A percentile compares a stretch with the other conserved stretches of the same genome.
phyloP scores from a whole-genome alignment of 2,329 filamentous ascomycete genomes.

The Lithohypha guttulata region DNA sequence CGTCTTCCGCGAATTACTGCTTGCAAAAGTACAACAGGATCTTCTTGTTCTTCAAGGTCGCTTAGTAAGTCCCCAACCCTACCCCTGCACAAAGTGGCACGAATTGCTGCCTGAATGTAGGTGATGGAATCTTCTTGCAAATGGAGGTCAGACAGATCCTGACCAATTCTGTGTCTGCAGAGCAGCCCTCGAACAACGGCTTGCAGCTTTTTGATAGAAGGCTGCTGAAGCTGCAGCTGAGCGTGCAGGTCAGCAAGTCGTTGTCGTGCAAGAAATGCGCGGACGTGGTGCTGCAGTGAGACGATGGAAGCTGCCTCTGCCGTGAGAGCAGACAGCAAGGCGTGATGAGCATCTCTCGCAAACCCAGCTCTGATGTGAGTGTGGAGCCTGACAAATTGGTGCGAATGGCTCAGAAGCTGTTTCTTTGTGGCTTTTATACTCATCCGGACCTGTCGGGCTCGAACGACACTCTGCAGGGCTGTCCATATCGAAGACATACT shows the following conservation, averaged over 20 bases:
- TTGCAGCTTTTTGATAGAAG: slow-evolving; percentile 29
- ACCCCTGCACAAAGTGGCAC: slow-evolving; percentile 68
- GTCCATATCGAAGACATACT: slow-evolving; percentile 32
- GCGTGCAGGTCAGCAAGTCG: slow-evolving; percentile 25
- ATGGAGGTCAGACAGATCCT: slow-evolving; percentile 58
- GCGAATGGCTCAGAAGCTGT: slow-evolving; percentile 36
- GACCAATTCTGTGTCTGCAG: slow-evolving; percentile 30
- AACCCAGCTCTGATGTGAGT: slow-evolving; percentile 39
- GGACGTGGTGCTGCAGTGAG: slow-evolving; percentile 50
- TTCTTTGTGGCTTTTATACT: slow-evolving; percentile 25
- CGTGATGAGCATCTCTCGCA: slow-evolving; percentile 32
- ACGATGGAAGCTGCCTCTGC: slow-evolving; percentile 47
- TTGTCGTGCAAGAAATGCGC: slow-evolving; percentile 28
- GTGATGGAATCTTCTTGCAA: slow-evolving; percentile 57
- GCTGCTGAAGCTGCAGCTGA: slow-evolving; percentile 25
- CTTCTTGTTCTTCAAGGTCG: slow-evolving; percentile 73
- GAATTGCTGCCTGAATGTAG: slow-evolving; percentile 61
- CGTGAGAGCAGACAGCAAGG: slow-evolving; percentile 44
- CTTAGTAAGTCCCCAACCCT: slow-evolving; percentile 63
- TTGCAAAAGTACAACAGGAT: slow-evolving; percentile 64
- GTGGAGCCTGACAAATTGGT: slow-evolving; percentile 40
- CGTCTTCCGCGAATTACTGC: slow-evolving; percentile 61
- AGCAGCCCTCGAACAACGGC: slow-evolving; percentile 32
- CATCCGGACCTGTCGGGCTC: slow-evolving; percentile 29
- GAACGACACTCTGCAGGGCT: slow-evolving; percentile 36